Conservation (phyloP, 345 rosid species). For the Syzygium aqueum region DNA sequence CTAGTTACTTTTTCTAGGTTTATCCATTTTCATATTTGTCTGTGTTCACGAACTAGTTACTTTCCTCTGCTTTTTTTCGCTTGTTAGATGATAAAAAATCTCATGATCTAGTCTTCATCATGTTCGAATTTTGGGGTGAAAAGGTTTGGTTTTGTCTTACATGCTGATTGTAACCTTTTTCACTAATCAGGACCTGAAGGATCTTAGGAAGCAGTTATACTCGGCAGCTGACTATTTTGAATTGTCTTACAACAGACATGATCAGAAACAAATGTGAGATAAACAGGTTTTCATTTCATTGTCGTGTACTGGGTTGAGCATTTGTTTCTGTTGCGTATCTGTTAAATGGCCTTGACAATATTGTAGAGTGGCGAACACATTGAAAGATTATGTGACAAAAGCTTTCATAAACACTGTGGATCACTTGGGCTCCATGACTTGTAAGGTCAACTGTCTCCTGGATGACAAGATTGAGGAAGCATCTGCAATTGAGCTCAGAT, state of each 20-base stretch:
- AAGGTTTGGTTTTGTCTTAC: not conserved
- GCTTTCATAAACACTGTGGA: slow-evolving; percentile 76
- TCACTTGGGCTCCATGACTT: slow-evolving; percentile 82
- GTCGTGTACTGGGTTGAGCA: not conserved
- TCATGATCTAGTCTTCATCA: not conserved
- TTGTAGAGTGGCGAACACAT: slow-evolving; percentile 47
- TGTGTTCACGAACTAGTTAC: too few relatives aligned
- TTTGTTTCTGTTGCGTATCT: too few relatives aligned
- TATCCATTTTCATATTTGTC: not conserved
- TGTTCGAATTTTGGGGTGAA: not conserved
- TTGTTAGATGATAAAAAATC: not conserved
- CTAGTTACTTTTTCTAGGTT: not conserved
- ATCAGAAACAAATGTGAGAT: slow-evolving; percentile 58
- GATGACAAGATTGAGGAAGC: slow-evolving; percentile 40
- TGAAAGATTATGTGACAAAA: slow-evolving; percentile 66
- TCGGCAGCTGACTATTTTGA: slow-evolving; percentile 88
- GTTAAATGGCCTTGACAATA: not conserved
- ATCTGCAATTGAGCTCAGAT: slow-evolving; percentile 39
- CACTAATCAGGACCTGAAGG: slow-evolving; percentile 57
- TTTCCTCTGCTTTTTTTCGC: not conserved
- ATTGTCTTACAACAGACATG: slow-evolving; percentile 41
- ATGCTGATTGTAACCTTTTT: not conserved
- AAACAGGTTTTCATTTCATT: not conserved
- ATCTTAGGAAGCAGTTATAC: slow-evolving; percentile 59
- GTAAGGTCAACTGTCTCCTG: slow-evolving; percentile 41